Evolutionary conservation across 2,329 filamentous ascomycete genomes (phyloP), one percentile per base, ranked within the genome.

Genomic region (Pestalotiopsis sp.): DNA sequence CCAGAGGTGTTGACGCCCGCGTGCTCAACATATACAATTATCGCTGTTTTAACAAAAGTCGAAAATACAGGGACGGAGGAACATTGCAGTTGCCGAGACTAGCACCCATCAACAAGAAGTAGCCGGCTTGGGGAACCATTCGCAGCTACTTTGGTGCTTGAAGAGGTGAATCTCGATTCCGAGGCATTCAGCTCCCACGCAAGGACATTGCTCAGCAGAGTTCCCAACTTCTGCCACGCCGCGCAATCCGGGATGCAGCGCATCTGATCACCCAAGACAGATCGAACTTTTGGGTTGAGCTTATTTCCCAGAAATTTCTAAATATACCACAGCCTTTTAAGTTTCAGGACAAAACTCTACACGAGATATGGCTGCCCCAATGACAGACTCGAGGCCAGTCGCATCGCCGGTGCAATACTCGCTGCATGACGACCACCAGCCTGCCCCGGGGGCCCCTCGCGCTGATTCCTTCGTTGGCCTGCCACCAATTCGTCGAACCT

Each of bases 401-500:
- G 65, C 70, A 66, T 70, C 71, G 58, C 68, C 66, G 36, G 69
- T 69, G 62, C 68, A 70, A 68, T 64, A 69, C 61, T 66, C 68
- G 58, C 61, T 66, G 38, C 72, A 73, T 14, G 69, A 72, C 20
- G 60, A 72, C 66, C 70, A 57, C 25, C 67, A 66, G 66, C 31
- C 31, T 36, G 70, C 61, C 58, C 72, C 72, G n/a, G 79, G 82
- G 45, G 78, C 82, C 52, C 31, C 59, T 39, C 81, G 84, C 39
- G 79, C 82, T 12, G 80, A 84, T 1, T 88, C 86, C 1, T 90
- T 90, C 70, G 79, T 85, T 25, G 86, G 86, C 1, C 77, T 91
- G 49, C 88, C 89, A 3, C 87, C 87, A 1, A 89, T 91, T 68
- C 83, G 87, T 60, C 83, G 87, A 39, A 84, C 83, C 14, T 90